Conservation (phyloP, 352 stramenopile genomes). For the Pythium utonaiense region DNA sequence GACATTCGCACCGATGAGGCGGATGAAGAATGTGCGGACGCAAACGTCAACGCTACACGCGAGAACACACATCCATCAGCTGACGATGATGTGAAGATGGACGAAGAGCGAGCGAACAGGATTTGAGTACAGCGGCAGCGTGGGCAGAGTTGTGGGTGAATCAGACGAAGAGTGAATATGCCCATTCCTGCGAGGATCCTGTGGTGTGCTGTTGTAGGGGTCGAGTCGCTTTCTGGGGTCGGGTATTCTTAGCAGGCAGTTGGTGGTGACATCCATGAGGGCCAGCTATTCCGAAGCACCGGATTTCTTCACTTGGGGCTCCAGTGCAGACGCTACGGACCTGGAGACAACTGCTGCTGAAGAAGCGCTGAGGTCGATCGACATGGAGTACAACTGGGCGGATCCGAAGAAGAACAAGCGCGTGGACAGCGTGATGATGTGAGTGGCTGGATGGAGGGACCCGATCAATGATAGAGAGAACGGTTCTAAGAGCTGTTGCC, state of each 20-base stretch:
- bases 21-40: not conserved
- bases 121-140: not conserved
- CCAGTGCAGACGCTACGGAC: not conserved
- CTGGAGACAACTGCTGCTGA: not conserved
- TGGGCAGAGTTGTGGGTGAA: not conserved
- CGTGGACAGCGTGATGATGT: slow-evolving; percentile 76
- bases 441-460: slow-evolving; percentile 5
- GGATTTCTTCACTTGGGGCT: not conserved
- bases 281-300: not conserved
- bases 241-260: slow-evolving; percentile 14
- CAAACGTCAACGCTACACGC: not conserved
- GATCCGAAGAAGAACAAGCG: slow-evolving; percentile 80
- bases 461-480: too few species aligned
- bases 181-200: not conserved
- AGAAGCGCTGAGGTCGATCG: not conserved
- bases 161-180: not conserved
- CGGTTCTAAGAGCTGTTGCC: too few species aligned
- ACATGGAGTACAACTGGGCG: slow-evolving; percentile 83
- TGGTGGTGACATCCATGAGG: not conserved
- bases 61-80: not conserved
- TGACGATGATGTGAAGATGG: not conserved
- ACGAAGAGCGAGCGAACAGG: not conserved
- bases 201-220: not conserved
- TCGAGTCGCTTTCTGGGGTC: not conserved
- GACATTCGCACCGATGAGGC: not conserved